Base-by-base conservation (phyloP, 306 rosid species). In the Quercus alba region DNA sequence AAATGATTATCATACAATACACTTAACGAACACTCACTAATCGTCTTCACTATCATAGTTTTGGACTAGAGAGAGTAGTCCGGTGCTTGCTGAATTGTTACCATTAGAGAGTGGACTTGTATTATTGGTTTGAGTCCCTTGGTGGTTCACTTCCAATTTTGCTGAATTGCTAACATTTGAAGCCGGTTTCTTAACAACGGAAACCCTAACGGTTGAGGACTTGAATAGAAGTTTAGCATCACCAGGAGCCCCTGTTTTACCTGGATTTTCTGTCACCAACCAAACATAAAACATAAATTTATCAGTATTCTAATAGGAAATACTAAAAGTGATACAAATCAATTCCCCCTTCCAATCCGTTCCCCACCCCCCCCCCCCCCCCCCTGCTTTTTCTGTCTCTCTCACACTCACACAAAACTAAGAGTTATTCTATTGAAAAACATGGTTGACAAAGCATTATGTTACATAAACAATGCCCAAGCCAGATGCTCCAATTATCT, bases 121-220 rank as follows among this genome's bases (percentile, higher is more conserved):
- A 58, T 3, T 21, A 58, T 20, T 21, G 64, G 64, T 58, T 58
- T 23, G 26, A 58, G 64, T 23, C 64, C 64, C 64, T 58, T 20
- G 26, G 21, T 58, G 10, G 26, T 21, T 20, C 64, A 3, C 64
- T 23, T 80, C 81, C 54, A 56, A 62, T 41, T 88, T 85, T 5
- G 19, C 86, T 0, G 78, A 41, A 30, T 54, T 78, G 28, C 66
- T 77, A 23, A 15, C 70, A 20, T 79, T 83, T n/a, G 87, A 67
- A 51, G 31, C 84, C 6, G 90, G 73, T 86, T 90, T 90, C 89
- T 78, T 92, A 59, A 82, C 79, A n/a, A 87, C 77, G 0, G 93
- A 81, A 70, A 91, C 77, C 79, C 70, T 79, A 71, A 90, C 87
- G 6, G 82, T 38, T 10, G 86, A 77, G 20, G 94, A 83, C 81